phyloP scores from a whole-genome alignment of 78 protist species.

The slime mould (Dictyostelium discoideum) region dicty_2.7 NC_007090.3:3806001-3806500 shows the following conservation, averaged over 20 bases:
- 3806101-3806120: too few species aligned
- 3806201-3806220: constrained; percentile 64
- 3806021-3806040: constrained; percentile 90
- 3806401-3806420: constrained; percentile 27
- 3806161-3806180: neutral
- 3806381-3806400: constrained; percentile 49
- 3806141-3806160: too few species aligned
- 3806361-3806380: constrained; percentile 63
- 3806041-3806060: constrained; percentile 85
- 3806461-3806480: constrained; percentile 68
- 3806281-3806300: constrained; percentile 64
- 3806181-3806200: constrained; percentile 39
- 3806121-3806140: too few species aligned
- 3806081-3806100: neutral
- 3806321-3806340: constrained; percentile 43
- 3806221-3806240: constrained; percentile 61
- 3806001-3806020: constrained; percentile 92
- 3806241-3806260: constrained; percentile 48
- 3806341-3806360: constrained; percentile 63
- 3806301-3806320: constrained; percentile 73
- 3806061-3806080: constrained; percentile 84
- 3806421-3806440: constrained; percentile 69
- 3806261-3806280: constrained; percentile 72
- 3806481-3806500: constrained; percentile 45
- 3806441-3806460: constrained; percentile 71